Percentiles rank a stretch among this genome's conserved stretches.
phyloP scores from a whole-genome alignment of 176 grass and related monocot species.

The Rhynchospora breviuscula region DNA sequence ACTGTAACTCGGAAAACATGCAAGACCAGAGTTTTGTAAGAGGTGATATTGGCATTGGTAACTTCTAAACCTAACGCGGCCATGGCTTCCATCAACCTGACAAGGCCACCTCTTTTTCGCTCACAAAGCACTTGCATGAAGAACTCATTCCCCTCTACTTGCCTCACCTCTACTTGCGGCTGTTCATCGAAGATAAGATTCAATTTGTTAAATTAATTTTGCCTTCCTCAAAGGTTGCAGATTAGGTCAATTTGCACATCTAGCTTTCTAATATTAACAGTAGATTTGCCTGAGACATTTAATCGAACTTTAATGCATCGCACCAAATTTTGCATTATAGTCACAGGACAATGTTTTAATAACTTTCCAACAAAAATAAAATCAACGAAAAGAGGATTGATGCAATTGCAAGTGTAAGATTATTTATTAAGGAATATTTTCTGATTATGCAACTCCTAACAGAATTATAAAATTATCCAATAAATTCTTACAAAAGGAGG shows the following conservation, averaged over 20 bases:
- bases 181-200: conserved; percentile 19
- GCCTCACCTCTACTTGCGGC: conserved; percentile 86
- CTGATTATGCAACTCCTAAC: neutral
- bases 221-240: neutral
- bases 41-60: conserved; percentile 70
- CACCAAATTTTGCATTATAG: neutral
- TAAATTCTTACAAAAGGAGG: neutral
- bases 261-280: neutral
- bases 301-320: neutral
- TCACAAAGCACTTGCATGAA: conserved; percentile 84
- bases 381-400: neutral
- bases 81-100: conserved; percentile 68
- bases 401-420: neutral
- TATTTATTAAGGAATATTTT: neutral
- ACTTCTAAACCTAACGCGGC: conserved; percentile 57
- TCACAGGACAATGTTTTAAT: neutral
- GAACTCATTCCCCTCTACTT: conserved; percentile 70
- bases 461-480: neutral
- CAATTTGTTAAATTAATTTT: neutral
- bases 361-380: neutral
- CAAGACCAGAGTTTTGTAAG: conserved; percentile 59
- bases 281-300: neutral
- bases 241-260: neutral
- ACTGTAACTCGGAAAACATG: conserved; percentile 75
- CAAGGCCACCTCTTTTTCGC: conserved; percentile 51